Conservation (phyloP, 257 asterid genomes). For the Solanum acaule region DNA sequence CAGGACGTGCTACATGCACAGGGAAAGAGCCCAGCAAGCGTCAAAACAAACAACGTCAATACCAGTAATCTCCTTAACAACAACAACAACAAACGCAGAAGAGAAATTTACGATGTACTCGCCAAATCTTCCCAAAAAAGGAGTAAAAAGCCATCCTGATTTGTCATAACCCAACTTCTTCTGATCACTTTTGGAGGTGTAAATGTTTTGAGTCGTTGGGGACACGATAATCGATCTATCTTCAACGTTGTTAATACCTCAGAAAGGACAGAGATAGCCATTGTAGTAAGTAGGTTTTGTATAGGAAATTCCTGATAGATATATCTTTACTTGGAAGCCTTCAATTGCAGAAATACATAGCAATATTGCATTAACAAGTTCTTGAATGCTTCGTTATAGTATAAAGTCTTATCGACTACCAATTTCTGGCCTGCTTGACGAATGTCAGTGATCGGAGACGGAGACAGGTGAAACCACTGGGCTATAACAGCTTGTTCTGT, state of each 20-base stretch:
- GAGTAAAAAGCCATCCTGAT: constrained; percentile 27
- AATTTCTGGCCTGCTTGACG: neutral
- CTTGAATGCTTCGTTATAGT: neutral
- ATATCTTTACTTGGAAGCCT: neutral
- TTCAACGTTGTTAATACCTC: neutral
- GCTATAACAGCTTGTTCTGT: neutral
- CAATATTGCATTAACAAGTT: neutral
- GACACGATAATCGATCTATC: neutral
- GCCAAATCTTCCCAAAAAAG: constrained; percentile 44
- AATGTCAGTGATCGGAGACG: neutral
- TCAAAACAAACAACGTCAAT: constrained; percentile 24
- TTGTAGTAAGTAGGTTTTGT: constrained; percentile 1
- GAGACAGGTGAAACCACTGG: neutral
- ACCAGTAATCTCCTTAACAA: constrained; percentile 23
- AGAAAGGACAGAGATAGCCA: neutral
- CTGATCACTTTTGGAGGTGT: neutral
- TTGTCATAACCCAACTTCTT: neutral
- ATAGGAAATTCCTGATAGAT: neutral
- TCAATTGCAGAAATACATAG: neutral
- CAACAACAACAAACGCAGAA: constrained; percentile 37
- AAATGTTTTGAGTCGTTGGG: neutral
- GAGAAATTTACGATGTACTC: constrained; percentile 34
- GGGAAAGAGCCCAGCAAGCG: constrained; percentile 37
- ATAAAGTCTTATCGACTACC: neutral
- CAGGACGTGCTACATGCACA: constrained; percentile 51